Evolutionary conservation across 1,284 basidiomycete species (phyloP).

Genomic region (Farysia itapuensis): DNA sequence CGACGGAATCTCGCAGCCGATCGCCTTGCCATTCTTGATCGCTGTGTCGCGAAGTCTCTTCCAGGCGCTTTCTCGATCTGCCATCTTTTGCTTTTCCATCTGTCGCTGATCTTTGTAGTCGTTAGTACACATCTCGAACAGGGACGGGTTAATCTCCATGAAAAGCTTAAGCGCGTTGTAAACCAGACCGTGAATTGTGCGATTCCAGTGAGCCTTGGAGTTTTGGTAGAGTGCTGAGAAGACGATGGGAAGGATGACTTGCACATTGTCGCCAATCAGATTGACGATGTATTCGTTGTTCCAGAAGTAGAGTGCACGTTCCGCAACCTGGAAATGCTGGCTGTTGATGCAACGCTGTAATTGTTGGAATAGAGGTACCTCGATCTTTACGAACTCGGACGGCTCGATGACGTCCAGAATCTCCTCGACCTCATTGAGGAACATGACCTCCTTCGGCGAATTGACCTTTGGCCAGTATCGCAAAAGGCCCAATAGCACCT

Average conservation of each 20-base stretch:
- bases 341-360: constrained; percentile 96
- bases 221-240: constrained; percentile 97
- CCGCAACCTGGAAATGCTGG: constrained; percentile 87
- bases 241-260: constrained; percentile 87
- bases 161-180: constrained; percentile 98
- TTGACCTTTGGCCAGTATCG: constrained; percentile 99
- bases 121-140: constrained; percentile 91
- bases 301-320: constrained; percentile 60
- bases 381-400: constrained; percentile 93
- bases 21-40: constrained; percentile 45
- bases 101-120: constrained; percentile 84
- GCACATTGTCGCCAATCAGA: constrained; percentile 94
- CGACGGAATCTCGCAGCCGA: constrained; percentile 42
- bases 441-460: constrained; percentile 99
- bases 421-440: constrained; percentile 98
- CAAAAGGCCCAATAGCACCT: constrained; percentile 90
- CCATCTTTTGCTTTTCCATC: constrained; percentile 48
- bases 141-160: constrained; percentile 97
- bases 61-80: constrained; percentile 54
- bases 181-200: constrained; percentile 98
- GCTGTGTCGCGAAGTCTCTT: constrained; percentile 48
- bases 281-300: constrained; percentile 99
- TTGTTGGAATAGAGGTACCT: constrained; percentile 90
- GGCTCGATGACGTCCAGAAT: constrained; percentile 98
- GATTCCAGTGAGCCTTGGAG: constrained; percentile 97